Evolutionary conservation across 169 alveolate species (phyloP).

Genomic region (Plasmodium gallinaceum): DNA sequence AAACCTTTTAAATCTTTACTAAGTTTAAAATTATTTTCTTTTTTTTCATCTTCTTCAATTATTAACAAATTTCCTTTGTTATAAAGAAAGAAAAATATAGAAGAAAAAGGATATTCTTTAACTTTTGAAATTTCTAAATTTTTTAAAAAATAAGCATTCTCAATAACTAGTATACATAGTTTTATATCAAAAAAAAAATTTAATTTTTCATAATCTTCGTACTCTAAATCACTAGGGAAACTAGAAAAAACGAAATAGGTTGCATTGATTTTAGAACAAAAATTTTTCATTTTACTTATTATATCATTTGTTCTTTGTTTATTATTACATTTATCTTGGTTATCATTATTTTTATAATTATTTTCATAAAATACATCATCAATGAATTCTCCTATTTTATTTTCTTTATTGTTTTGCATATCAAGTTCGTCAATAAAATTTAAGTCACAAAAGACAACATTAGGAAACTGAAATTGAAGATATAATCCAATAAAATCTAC

Average conservation of each 20-base stretch:
- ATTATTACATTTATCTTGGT: background rate
- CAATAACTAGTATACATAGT: slow-evolving; percentile 27
- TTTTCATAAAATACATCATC: slow-evolving; percentile 8
- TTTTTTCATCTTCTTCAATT: background rate
- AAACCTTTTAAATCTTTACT: too few relatives aligned
- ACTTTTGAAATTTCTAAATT: background rate
- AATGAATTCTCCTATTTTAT: background rate
- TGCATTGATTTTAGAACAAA: slow-evolving; percentile 20
- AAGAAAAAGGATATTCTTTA: background rate
- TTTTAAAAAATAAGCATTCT: background rate
- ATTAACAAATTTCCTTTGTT: slow-evolving; percentile 6
- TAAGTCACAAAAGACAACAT: slow-evolving; percentile 37
- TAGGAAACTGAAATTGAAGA: slow-evolving; percentile 48
- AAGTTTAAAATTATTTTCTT: background rate
- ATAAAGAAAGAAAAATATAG: slow-evolving; percentile 18
- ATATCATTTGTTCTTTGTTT: background rate
- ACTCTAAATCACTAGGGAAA: slow-evolving; percentile 40
- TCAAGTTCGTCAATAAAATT: background rate
- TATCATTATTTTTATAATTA: background rate
- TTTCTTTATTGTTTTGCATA: too few relatives aligned
- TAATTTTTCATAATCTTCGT: slow-evolving; percentile 48
- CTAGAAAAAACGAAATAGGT: slow-evolving; percentile 51
- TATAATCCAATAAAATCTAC: slow-evolving; percentile 54
- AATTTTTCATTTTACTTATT: slow-evolving; percentile 39
- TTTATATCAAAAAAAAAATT: slow-evolving; percentile 61